phyloP scores from a whole-genome alignment of 2,329 filamentous ascomycete genomes.

The Exserohilum turcica region DNA sequence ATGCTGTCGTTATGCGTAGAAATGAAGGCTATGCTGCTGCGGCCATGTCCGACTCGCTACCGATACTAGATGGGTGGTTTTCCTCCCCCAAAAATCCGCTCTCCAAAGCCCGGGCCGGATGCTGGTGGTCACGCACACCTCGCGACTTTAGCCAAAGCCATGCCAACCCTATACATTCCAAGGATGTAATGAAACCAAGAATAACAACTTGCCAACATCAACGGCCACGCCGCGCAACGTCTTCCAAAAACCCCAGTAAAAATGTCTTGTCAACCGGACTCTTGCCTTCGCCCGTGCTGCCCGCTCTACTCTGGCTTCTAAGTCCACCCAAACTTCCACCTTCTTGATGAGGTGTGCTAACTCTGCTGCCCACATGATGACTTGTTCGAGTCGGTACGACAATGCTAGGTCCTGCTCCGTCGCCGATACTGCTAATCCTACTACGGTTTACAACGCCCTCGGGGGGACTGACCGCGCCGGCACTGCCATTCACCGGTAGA shows the following conservation, averaged over 20 bases:
- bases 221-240: constrained; percentile 47
- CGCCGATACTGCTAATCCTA: constrained; percentile 45
- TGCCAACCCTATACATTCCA: not conserved
- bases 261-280: constrained; percentile 73
- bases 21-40: no score
- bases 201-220: constrained; percentile 14
- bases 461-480: constrained; percentile 35
- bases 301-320: constrained; percentile 3
- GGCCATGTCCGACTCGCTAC: no score
- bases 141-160: no score
- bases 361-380: constrained; percentile 10
- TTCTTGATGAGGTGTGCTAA: not conserved
- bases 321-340: constrained; percentile 6
- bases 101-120: no score
- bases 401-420: constrained; percentile 23
- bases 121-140: no score
- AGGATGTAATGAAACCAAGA: not conserved
- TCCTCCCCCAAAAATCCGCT: no score
- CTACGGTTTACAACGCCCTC: constrained; percentile 34
- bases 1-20: no score
- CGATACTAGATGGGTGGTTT: no score
- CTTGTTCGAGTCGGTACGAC: constrained; percentile 26
- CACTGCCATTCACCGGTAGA: constrained; percentile 35
- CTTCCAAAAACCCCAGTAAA: constrained; percentile 74
- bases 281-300: constrained; percentile 27